Evolutionary conservation across 1,139 yeast species (phyloP).

Genomic region (Geotrichum reessii): DNA sequence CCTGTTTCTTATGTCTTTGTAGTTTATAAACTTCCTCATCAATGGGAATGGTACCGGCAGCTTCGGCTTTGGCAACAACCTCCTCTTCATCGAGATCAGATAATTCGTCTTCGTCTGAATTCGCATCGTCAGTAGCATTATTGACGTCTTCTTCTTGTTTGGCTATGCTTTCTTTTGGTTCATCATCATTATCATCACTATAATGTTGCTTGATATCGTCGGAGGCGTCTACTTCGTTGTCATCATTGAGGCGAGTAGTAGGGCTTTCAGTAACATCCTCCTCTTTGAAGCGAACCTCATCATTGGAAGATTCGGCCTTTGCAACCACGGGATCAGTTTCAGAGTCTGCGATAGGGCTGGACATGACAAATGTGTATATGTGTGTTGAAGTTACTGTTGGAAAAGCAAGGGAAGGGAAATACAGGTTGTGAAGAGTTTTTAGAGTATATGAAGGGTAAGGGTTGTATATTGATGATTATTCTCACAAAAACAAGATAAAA

Average conservation of each 20-base stretch:
- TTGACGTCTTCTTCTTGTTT: not conserved
- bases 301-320: not conserved
- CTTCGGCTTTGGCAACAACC: conserved; percentile 21
- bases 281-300: not conserved
- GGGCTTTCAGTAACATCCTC: not conserved
- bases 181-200: too few species aligned
- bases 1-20: conserved; percentile 36
- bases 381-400: not conserved
- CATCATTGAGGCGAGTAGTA: not conserved
- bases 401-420: not conserved
- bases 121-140: not conserved
- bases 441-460: not conserved
- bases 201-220: not conserved
- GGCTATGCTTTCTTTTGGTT: not conserved
- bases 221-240: not conserved
- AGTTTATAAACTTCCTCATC: conserved; percentile 41
- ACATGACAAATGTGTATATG: not conserved
- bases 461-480: conserved; percentile 5
- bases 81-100: conserved; percentile 40
- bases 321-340: not conserved
- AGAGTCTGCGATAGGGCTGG: not conserved
- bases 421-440: not conserved
- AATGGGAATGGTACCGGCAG: conserved; percentile 31
- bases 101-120: conserved; percentile 12
- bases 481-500: not conserved